phyloP scores from a whole-genome alignment of 1,284 basidiomycete genomes.

The Ceratobasidium sp. region DNA sequence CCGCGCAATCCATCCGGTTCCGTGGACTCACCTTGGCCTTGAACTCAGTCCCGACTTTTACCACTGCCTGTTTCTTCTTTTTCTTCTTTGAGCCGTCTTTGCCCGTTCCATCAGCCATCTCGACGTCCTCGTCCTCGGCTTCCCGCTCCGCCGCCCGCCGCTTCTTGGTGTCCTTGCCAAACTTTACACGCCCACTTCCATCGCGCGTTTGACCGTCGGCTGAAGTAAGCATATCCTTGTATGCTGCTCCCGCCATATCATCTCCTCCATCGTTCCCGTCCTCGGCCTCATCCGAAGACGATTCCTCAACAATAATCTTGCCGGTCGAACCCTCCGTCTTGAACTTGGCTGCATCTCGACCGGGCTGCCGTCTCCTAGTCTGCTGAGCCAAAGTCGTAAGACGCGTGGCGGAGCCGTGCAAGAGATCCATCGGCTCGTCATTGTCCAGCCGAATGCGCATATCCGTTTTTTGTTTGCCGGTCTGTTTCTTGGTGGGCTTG shows the following conservation, averaged over 20 bases:
- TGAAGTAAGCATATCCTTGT: constrained; percentile 83
- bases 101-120: constrained; percentile 71
- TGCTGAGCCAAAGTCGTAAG: constrained; percentile 78
- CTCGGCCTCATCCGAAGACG: constrained; percentile 59
- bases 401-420: constrained; percentile 84
- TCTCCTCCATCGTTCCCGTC: constrained; percentile 55
- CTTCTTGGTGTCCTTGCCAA: constrained; percentile 97
- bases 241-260: constrained; percentile 83
- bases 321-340: constrained; percentile 88
- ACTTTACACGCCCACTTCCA: constrained; percentile 87
- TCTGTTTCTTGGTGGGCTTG: constrained; percentile 59
- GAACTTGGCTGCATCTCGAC: constrained; percentile 88
- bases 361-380: constrained; percentile 77
- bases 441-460: constrained; percentile 87
- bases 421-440: constrained; percentile 95
- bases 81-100: constrained; percentile 57
- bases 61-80: constrained; percentile 69
- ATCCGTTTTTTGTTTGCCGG: constrained; percentile 55
- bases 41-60: constrained; percentile 87
- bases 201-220: constrained; percentile 91
- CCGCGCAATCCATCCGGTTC: neutral
- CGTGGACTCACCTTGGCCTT: constrained; percentile 76
- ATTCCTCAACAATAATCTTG: constrained; percentile 88
- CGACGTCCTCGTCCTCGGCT: constrained; percentile 71
- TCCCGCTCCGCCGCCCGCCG: constrained; percentile 76